Conservation (phyloP, 805 yeast genomes). For the Lipomyces yamanashiensis region DNA sequence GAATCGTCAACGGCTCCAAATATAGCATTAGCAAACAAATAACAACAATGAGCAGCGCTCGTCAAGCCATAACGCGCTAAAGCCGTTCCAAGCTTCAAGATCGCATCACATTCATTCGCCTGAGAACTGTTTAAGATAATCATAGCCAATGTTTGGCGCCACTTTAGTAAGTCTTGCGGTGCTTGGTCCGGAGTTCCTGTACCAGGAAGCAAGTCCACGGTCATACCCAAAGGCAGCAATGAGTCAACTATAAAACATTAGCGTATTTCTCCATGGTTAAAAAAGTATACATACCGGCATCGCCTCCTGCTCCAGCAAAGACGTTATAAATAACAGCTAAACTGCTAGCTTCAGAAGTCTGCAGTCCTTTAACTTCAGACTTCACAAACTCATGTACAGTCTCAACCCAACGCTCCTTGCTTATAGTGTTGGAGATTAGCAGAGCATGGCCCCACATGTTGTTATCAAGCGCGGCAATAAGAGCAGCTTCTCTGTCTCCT, state of each 20-base stretch:
- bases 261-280: background rate
- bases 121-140: conserved; percentile 42
- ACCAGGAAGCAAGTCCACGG: conserved; percentile 17
- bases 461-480: conserved; percentile 62
- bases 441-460: conserved; percentile 81
- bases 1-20: conserved; percentile 42
- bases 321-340: conserved; percentile 65
- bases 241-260: conserved; percentile 21
- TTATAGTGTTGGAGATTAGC: conserved; percentile 66
- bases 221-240: conserved; percentile 29
- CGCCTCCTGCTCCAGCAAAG: conserved; percentile 62
- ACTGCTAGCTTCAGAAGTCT: conserved; percentile 46
- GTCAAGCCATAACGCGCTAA: conserved; percentile 47
- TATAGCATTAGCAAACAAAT: conserved; percentile 41
- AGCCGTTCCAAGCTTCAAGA: conserved; percentile 47
- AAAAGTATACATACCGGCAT: conserved; percentile 57
- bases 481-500: conserved; percentile 72
- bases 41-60: conserved; percentile 51
- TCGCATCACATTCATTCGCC: conserved; percentile 41
- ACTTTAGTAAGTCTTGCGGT: conserved; percentile 32
- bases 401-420: conserved; percentile 62
- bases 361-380: conserved; percentile 51
- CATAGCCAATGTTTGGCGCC: conserved; percentile 44
- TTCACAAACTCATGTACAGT: conserved; percentile 63
- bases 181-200: conserved; percentile 10